These are phyloP conservation scores for Apiospora rasikravindrae DNA, from an alignment of 2,329 filamentous ascomycete genomes.

Conservation along the genomic window DNA sequence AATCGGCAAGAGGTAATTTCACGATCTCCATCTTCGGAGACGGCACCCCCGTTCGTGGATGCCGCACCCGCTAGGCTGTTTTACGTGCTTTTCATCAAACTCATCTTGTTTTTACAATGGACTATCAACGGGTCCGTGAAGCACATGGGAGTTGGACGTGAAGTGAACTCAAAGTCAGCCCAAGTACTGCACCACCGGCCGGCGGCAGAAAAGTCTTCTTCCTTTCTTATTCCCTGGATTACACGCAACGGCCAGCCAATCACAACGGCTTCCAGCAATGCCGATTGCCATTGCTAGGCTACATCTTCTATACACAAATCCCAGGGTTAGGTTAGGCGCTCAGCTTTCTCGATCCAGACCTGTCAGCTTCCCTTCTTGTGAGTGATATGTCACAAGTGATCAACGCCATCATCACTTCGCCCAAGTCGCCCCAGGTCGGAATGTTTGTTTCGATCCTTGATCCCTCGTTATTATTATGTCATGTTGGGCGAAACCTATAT, in stretches of 20 bases:
- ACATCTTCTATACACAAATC: neutral
- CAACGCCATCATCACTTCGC: neutral
- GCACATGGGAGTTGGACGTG: neutral
- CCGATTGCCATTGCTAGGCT: neutral
- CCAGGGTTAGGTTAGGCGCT: neutral
- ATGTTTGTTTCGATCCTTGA: neutral
- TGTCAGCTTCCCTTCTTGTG: neutral
- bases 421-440: neutral
- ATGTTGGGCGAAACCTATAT: neutral
- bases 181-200: neutral
- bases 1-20: neutral
- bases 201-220: neutral
- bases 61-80: conserved; percentile 8
- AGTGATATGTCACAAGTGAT: conserved; percentile 5
- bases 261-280: neutral
- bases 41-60: neutral
- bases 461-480: conserved; percentile 5
- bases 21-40: neutral
- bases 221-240: neutral
- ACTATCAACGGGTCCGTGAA: neutral
- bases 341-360: neutral
- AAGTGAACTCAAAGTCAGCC: neutral
- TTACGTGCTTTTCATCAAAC: conserved; percentile 16
- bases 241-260: neutral
- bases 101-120: neutral